Evolutionary conservation across 805 yeast species (phyloP).

Genomic region (Metschnikowia vanudenii): DNA sequence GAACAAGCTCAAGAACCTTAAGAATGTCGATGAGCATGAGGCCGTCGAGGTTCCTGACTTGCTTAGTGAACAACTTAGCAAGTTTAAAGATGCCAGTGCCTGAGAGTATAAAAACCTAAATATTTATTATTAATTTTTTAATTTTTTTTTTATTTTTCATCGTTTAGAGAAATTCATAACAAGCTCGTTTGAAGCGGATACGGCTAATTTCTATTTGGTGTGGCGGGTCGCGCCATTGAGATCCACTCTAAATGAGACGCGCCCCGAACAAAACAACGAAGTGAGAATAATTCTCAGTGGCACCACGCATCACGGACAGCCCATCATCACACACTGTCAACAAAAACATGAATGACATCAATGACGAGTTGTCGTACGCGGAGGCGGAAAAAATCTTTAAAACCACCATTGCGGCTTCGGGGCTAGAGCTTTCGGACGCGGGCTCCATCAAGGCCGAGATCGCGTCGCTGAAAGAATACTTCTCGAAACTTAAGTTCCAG

Average conservation of each 20-base stretch:
- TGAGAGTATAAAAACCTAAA: not conserved
- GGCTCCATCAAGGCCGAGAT: constrained; percentile 29
- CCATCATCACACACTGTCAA: not conserved
- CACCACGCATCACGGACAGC: not conserved
- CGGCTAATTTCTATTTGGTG: too few species aligned
- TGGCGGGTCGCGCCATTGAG: too few species aligned
- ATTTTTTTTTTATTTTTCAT: too few species aligned
- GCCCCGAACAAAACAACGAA: too few species aligned
- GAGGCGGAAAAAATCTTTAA: constrained; percentile 14
- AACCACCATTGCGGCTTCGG: constrained; percentile 8
- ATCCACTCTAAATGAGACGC: too few species aligned
- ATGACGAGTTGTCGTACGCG: constrained; percentile 7
- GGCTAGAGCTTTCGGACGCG: constrained; percentile 12
- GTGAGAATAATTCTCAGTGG: too few species aligned
- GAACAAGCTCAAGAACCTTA: constrained; percentile 13
- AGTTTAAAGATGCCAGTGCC: constrained; percentile 29
- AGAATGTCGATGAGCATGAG: constrained; percentile 37
- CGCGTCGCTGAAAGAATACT: constrained; percentile 38
- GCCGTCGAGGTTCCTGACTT: constrained; percentile 51
- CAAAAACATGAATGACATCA: not conserved
- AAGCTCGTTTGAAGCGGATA: too few species aligned
- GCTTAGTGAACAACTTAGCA: constrained; percentile 43
- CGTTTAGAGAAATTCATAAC: too few species aligned
- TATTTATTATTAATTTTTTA: not conserved
- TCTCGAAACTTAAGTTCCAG: constrained; percentile 57